phyloP scores from a whole-genome alignment of 2,329 filamentous ascomycete species.

The Aureobasidium sp. region DNA sequence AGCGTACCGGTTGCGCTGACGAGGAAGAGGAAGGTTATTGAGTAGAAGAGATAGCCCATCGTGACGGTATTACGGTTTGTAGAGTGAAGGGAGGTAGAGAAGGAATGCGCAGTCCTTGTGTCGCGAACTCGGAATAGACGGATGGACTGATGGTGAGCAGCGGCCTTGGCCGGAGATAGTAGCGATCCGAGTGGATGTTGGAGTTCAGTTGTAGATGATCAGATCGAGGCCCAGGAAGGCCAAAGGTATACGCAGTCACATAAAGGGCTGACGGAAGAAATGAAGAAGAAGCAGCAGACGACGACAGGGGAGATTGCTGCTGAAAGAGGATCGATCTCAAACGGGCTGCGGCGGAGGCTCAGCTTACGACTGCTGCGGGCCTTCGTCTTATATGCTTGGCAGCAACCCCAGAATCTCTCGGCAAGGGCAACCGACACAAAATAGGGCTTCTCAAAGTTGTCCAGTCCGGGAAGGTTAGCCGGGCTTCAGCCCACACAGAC shows the following conservation, averaged over 20 bases:
- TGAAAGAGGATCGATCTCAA: background rate
- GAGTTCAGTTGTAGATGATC: background rate
- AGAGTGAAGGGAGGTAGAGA: background rate
- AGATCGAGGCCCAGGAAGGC: background rate
- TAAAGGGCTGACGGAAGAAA: background rate
- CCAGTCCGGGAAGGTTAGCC: slow-evolving; percentile 10
- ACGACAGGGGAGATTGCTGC: slow-evolving; percentile 3
- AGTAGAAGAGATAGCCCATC: slow-evolving; percentile 79
- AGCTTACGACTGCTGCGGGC: background rate
- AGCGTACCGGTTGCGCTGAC: slow-evolving; percentile 58
- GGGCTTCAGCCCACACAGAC: slow-evolving; percentile 10
- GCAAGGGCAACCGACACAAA: background rate
- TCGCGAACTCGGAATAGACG: background rate
- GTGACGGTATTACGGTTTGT: slow-evolving; percentile 4
- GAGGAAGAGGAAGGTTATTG: slow-evolving; percentile 62
- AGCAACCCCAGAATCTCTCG: background rate
- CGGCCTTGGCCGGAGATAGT: slow-evolving; percentile 2
- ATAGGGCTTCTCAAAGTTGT: background rate
- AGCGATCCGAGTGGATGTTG: background rate
- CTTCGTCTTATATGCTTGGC: background rate
- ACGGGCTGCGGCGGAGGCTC: background rate
- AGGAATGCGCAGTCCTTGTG: background rate
- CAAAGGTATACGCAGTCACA: background rate
- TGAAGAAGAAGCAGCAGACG: background rate
- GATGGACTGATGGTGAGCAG: background rate